Percentiles rank a stretch among this genome's conserved stretches.
phyloP scores from a whole-genome alignment of 495 filamentous ascomycete genomes.

The Daldinia childiae region DNA sequence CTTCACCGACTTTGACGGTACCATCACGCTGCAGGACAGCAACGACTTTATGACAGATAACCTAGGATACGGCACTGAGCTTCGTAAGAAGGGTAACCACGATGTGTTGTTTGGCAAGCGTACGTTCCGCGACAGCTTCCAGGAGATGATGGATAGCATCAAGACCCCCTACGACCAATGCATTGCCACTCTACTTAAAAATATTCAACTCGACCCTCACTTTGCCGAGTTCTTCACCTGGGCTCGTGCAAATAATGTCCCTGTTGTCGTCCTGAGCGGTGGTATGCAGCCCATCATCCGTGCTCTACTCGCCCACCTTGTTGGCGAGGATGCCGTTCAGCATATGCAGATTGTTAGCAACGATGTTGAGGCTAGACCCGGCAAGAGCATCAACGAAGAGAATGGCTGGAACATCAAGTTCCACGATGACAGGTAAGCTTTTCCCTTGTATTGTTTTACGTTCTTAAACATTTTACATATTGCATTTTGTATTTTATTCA shows the following conservation, averaged over 20 bases:
- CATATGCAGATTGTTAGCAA: slow-evolving; percentile 89
- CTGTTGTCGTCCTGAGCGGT: slow-evolving; percentile 87
- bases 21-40: slow-evolving; percentile 89
- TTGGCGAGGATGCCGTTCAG: slow-evolving; percentile 75
- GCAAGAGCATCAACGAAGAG: slow-evolving; percentile 78
- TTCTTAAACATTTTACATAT: not conserved
- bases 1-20: slow-evolving; percentile 98
- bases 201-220: slow-evolving; percentile 86
- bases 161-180: slow-evolving; percentile 81
- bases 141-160: slow-evolving; percentile 86
- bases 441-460: not conserved
- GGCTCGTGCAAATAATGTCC: slow-evolving; percentile 81
- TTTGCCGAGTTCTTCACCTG: slow-evolving; percentile 89
- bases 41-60: slow-evolving; percentile 97
- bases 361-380: slow-evolving; percentile 69
- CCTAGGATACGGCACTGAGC: slow-evolving; percentile 77
- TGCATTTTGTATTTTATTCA: not conserved
- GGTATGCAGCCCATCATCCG: slow-evolving; percentile 94
- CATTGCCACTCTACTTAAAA: slow-evolving; percentile 74
- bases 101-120: slow-evolving; percentile 73
- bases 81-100: slow-evolving; percentile 71
- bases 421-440: slow-evolving; percentile 79
- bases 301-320: slow-evolving; percentile 77
- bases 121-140: slow-evolving; percentile 85
- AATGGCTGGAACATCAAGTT: slow-evolving; percentile 88